Conservation (phyloP, 1,284 basidiomycete genomes). For the Irpex rosettiformis region DNA sequence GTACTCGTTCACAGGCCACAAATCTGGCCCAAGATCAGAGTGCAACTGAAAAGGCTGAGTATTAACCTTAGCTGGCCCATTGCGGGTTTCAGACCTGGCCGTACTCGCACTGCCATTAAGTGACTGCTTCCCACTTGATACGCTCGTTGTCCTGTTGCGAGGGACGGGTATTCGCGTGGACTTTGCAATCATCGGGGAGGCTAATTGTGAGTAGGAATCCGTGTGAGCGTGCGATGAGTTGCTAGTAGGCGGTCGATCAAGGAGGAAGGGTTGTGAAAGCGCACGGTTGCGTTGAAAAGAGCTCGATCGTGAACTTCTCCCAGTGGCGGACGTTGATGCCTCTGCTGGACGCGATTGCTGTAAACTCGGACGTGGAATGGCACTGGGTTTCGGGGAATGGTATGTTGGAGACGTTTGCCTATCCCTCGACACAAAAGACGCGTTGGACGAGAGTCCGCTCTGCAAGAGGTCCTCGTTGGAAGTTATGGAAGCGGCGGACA, state of each 20-base stretch:
- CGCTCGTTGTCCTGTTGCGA: constrained; percentile 40
- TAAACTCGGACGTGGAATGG: constrained; percentile 45
- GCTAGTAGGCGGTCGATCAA: constrained; percentile 28
- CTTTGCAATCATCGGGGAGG: constrained; percentile 36
- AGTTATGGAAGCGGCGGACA: constrained; percentile 66
- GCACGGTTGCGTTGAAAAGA: constrained; percentile 44
- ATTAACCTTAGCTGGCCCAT: constrained; percentile 12
- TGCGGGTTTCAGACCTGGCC: constrained; percentile 15
- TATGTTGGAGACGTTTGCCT: constrained; percentile 21
- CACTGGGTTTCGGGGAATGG: constrained; percentile 34
- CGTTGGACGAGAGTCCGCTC: constrained; percentile 23
- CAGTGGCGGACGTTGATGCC: constrained; percentile 18
- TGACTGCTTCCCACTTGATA: constrained; percentile 35
- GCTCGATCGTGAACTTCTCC: constrained; percentile 10
- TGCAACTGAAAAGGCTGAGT: constrained; percentile 15
- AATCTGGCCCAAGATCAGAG: constrained; percentile 16
- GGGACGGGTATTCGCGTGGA: constrained; percentile 49
- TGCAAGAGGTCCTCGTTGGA: constrained; percentile 40
- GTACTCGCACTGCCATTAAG: constrained; percentile 8
- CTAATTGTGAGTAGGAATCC: constrained; percentile 32
- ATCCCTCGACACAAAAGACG: constrained; percentile 17
- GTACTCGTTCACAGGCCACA: constrained; percentile 26
- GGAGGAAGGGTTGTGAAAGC: constrained; percentile 55
- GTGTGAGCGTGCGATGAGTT: constrained; percentile 19
- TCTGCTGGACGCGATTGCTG: constrained; percentile 30